Percentiles rank a stretch among this genome's conserved stretches.
These are phyloP conservation scores for Saccharomycopsis sp. DNA, from an alignment of 805 yeast genomes.

Conservation along the genomic window DNA sequence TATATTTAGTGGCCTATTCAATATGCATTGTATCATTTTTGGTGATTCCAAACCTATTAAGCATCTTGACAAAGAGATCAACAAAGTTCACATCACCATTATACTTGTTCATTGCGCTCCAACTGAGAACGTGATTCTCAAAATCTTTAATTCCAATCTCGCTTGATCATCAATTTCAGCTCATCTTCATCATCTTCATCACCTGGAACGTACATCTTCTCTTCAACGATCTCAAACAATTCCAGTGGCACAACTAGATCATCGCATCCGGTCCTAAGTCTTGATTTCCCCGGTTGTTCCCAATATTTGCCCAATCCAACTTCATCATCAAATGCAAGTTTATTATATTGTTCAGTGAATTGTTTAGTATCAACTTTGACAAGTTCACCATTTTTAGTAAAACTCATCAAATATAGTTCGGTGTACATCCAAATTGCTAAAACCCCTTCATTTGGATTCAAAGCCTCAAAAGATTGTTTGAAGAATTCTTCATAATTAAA, in stretches of 20 bases:
- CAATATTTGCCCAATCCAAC: constrained; percentile 70
- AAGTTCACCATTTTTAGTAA: constrained; percentile 27
- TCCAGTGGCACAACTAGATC: constrained; percentile 34
- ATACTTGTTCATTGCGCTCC: too few species aligned
- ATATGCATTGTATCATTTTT: too few species aligned
- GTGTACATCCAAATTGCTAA: constrained; percentile 72
- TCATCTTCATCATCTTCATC: too few species aligned
- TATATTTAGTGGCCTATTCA: too few species aligned
- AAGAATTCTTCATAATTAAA: constrained; percentile 47
- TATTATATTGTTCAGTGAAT: constrained; percentile 28
- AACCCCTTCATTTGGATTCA: constrained; percentile 56
- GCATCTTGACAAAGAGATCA: too few species aligned
- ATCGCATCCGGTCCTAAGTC: constrained; percentile 35
- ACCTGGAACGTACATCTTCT: constrained; percentile 24
- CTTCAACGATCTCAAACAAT: constrained; percentile 31
- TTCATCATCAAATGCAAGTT: too few species aligned
- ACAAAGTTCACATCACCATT: too few species aligned
- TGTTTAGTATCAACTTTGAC: constrained; percentile 21
- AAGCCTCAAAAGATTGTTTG: constrained; percentile 34
- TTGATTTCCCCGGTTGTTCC: constrained; percentile 74
- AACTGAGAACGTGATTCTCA: too few species aligned
- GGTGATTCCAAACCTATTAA: too few species aligned
- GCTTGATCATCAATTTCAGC: too few species aligned
- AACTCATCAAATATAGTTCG: constrained; percentile 50
- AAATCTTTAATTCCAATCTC: too few species aligned